Evolutionary conservation across 2,329 filamentous ascomycete genomes (phyloP), one percentile per base, ranked within the genome.

Genomic region (Colletotrichum tamarilloi): DNA sequence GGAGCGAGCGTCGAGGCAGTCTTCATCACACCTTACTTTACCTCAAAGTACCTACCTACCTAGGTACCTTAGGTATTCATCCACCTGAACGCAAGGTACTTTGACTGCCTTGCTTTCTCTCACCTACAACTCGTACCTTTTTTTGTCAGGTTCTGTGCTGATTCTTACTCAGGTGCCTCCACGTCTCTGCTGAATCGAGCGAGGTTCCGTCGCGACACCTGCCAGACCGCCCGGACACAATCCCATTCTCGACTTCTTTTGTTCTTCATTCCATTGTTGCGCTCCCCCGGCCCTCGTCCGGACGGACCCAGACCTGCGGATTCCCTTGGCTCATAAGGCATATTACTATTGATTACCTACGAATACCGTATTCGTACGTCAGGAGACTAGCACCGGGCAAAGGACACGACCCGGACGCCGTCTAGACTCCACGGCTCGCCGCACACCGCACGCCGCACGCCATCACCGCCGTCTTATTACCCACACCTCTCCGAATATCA

Each of bases 221-320:
- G 60, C 19, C 62, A 57, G 19, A 32, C 14, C 32, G 22, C 53
- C 49, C 24, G 12, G 30, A 2, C 30, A 64, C 62, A 64, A 64
- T 64, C 62, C 62, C 32, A 56, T 56, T 42, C 49, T 63, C 19
- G 60, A 32, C 60, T 63, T 35, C 11, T 30, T 24, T 63, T 35
- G 28, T 62, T 46, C 60, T 8, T 35, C n/a, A 24, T 11, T 52
- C 22, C 14, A 38, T 46, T 46, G n/a, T 35, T 26, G 62, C 22
- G 28, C 16, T 62, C 5, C 26, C 19, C 42, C 9, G 42, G 8
- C 19, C 19, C 42, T 49, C 42, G 19, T 49, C 42, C 42, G 42
- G 32, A 35, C 11, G 32, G 32, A 49, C 19, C 42, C 42, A 49
- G 42, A 22, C 42, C 42, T 49, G 42, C 42, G 42, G 19, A n/a